Evolutionary conservation across 2,329 filamentous ascomycete species (phyloP), one percentile per base, ranked within the genome.

Genomic region (Aspergillus sp.): DNA sequence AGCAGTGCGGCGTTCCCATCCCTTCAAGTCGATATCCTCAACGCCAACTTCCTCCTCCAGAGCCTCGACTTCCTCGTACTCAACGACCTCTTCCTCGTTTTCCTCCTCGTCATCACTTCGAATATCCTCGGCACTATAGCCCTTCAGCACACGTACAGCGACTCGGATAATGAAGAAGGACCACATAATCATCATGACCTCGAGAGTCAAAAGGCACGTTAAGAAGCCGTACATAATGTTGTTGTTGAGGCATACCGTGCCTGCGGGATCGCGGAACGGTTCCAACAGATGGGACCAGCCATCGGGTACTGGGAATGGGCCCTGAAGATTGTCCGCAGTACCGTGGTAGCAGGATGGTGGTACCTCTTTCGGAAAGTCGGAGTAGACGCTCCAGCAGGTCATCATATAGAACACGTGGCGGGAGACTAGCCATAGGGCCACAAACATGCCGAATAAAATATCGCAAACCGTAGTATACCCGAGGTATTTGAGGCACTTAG

Each of bases 401-500:
- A 80, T 76, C 44, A 83, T 71, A 71, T 90, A 97, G 51, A 89
- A 72, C 43, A 91, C 70, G 65, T 98, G 93, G 41, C 93, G 87
- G 27, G 86, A 81, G 40, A 86, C 61, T 50, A 96, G 77, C 93
- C 93, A 98, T 41, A 82, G 81, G n/a, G 88, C 58, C 69, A 97
- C 85, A 69, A 97, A 96, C 27, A 91, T 63, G 31, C 82, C 90
- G 60, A 97, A 97, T 39, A 83, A 80, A 49, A 83, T 69, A 62
- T 97, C 91, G 73, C 90, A 96, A 42, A 84, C 69, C 5, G 72
- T 83, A 49, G 82, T 81, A 67, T 79, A 89, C 48, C 86, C 85
- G 41, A 90, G 73, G 64, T 97, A 98, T 66, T 95, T 96, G 54
- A 97, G 80, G 58, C 90, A 88, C 69, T 98, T 98, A 55, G 93